Evolutionary conservation across 345 rosid species (phyloP).

Genomic region (Bretschneidera sinensis): DNA sequence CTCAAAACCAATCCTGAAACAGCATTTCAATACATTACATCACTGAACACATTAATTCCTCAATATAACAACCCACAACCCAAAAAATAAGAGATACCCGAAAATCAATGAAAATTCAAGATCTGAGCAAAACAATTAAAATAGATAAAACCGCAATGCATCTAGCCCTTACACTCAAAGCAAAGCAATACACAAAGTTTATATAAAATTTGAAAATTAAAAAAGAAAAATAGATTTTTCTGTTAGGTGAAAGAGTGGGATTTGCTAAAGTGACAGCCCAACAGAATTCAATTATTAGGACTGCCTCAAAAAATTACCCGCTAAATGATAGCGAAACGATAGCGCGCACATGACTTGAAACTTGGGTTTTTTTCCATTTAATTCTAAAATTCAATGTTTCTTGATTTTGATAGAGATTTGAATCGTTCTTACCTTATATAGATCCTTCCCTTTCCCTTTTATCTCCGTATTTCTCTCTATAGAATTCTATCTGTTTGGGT

Average conservation of each 20-base stretch:
- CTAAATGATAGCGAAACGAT: slow-evolving; percentile 29
- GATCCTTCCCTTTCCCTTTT: slow-evolving; percentile 16
- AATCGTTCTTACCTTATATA: slow-evolving; percentile 26
- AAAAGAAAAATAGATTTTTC: background rate
- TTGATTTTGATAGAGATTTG: slow-evolving; percentile 13
- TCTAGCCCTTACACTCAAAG: slow-evolving; percentile 44
- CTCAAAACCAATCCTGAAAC: slow-evolving; percentile 27
- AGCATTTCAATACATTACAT: slow-evolving; percentile 7
- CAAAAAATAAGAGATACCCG: background rate
- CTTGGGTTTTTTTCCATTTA: background rate
- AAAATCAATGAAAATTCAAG: too few species aligned
- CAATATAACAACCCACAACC: slow-evolving; percentile 4
- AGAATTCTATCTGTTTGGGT: background rate
- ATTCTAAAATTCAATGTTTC: background rate
- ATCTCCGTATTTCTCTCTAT: background rate
- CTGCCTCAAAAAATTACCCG: slow-evolving; percentile 18
- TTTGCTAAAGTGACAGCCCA: slow-evolving; percentile 45
- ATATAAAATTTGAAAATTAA: background rate
- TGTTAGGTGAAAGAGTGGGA: slow-evolving; percentile 40
- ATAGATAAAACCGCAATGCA: slow-evolving; percentile 12
- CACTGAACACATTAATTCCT: slow-evolving; percentile 6
- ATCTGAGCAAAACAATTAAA: background rate
- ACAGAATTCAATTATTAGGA: slow-evolving; percentile 27
- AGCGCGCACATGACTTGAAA: slow-evolving; percentile 25
- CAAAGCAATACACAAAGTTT: slow-evolving; percentile 18